phyloP scores from a whole-genome alignment of 495 filamentous ascomycete genomes.

The Trichoderma parareesei region DNA sequence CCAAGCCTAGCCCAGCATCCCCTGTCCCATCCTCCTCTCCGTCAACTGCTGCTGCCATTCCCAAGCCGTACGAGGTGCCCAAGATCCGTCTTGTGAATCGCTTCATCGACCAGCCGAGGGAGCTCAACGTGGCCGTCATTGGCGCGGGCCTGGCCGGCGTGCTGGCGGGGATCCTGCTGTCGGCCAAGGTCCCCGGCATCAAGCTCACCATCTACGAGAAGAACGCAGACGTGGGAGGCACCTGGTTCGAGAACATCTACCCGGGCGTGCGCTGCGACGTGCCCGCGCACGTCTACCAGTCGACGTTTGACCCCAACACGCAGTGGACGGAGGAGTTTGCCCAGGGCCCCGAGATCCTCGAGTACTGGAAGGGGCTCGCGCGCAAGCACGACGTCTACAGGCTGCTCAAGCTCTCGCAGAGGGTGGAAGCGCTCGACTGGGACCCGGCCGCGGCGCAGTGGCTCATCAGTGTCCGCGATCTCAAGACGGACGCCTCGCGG shows the following conservation, averaged over 20 bases:
- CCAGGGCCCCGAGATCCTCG: conserved; percentile 53
- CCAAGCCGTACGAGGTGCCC: conserved; percentile 1
- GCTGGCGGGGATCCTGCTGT: conserved; percentile 50
- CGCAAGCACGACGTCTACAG: conserved; percentile 54
- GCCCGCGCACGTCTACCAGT: conserved; percentile 65
- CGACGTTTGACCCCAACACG: conserved; percentile 54
- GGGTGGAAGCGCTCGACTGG: conserved; percentile 48
- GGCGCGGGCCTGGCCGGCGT: conserved; percentile 62
- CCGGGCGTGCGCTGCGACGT: conserved; percentile 63
- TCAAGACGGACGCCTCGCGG: conserved; percentile 26
- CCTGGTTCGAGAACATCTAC: conserved; percentile 67
- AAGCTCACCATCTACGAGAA: conserved; percentile 64
- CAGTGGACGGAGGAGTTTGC: conserved; percentile 62
- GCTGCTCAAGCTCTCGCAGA: conserved; percentile 41
- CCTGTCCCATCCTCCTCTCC: neutral
- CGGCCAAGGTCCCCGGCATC: conserved; percentile 47
- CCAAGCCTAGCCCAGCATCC: conserved; percentile 17
- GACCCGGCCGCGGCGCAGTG: conserved; percentile 42
- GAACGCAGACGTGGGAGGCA: conserved; percentile 61
- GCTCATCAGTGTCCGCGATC: conserved; percentile 31
- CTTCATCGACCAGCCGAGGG: conserved; percentile 49
- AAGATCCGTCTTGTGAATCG: conserved; percentile 32
- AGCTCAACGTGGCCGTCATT: conserved; percentile 51
- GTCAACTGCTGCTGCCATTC: neutral
- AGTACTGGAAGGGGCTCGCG: conserved; percentile 55